Conservation (phyloP, 2,329 filamentous ascomycete genomes). For the Trichoderma simmonsii region DNA sequence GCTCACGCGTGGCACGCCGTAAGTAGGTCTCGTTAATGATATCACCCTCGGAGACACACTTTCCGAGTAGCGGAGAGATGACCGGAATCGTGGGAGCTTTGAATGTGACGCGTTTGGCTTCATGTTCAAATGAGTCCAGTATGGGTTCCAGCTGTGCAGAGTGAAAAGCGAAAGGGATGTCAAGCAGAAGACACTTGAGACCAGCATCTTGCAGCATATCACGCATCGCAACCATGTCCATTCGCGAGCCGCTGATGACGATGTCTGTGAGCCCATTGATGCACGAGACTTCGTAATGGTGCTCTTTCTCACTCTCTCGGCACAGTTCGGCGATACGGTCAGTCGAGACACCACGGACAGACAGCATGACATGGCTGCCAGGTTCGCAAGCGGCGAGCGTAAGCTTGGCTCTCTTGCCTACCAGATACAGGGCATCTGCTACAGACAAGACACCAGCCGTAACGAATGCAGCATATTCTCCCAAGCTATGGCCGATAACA, state of each 20-base stretch:
- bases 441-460: constrained; percentile 68
- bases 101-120: constrained; percentile 40
- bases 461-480: constrained; percentile 48
- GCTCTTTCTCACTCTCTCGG: constrained; percentile 54
- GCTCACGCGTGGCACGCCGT: not conserved
- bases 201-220: constrained; percentile 22
- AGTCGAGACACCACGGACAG: constrained; percentile 40
- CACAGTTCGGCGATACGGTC: constrained; percentile 50
- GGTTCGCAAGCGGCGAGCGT: constrained; percentile 63
- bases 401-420: constrained; percentile 64
- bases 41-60: not conserved
- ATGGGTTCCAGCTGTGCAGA: constrained; percentile 54
- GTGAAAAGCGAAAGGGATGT: constrained; percentile 54
- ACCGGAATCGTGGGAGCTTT: constrained; percentile 49
- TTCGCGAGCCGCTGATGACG: constrained; percentile 28
- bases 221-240: not conserved
- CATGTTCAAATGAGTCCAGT: constrained; percentile 54
- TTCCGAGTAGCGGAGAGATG: constrained; percentile 61
- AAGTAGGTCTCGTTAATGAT: not conserved
- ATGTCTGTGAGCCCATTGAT: constrained; percentile 47
- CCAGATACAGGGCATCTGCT: constrained; percentile 70
- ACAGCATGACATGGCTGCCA: constrained; percentile 62
- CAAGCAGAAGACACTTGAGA: constrained; percentile 35
- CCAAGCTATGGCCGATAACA: constrained; percentile 55
- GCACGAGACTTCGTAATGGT: constrained; percentile 59